Percentiles rank a stretch among this genome's conserved stretches.
Conservation (phyloP, 2,329 filamentous ascomycete genomes). For the Cladorrhinum sp. region DNA sequence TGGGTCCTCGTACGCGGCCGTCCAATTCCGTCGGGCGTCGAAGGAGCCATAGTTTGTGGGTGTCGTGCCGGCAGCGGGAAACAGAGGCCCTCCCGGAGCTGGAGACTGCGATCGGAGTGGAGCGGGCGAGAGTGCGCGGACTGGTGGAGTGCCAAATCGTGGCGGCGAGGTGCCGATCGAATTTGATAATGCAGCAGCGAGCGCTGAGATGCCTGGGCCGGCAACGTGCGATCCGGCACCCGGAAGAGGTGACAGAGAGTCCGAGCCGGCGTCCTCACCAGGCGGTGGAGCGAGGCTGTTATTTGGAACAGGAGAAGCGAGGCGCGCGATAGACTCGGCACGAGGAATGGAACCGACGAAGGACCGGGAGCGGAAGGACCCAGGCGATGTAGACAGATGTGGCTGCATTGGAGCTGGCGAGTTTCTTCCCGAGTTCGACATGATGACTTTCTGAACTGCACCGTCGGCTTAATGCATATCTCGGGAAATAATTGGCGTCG, state of each 20-base stretch:
- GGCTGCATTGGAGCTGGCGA: conserved; percentile 32
- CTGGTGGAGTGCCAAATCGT: conserved; percentile 64
- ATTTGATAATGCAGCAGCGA: conserved; percentile 81
- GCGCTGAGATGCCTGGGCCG: conserved; percentile 80
- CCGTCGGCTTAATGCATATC: conserved; percentile 20
- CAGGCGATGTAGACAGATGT: conserved; percentile 47
- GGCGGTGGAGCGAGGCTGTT: conserved; percentile 35
- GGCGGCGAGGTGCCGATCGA: conserved; percentile 68
- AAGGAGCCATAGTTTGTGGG: conserved; percentile 84
- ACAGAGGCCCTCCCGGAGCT: conserved; percentile 43
- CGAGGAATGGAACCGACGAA: conserved; percentile 54
- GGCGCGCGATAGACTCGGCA: conserved; percentile 58
- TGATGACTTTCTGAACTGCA: conserved; percentile 15
- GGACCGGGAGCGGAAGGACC: conserved; percentile 44
- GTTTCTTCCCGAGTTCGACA: conserved; percentile 30
- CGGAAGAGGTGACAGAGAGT: conserved; percentile 60
- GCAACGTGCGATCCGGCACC: conserved; percentile 62
- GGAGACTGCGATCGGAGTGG: conserved; percentile 56
- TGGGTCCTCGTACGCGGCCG: conserved; percentile 73
- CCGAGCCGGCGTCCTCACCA: conserved; percentile 39
- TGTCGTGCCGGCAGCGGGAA: conserved; percentile 45
- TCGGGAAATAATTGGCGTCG: background rate
- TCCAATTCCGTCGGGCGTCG: conserved; percentile 60
- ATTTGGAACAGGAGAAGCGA: conserved; percentile 54
- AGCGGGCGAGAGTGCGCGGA: conserved; percentile 57